Base-by-base conservation (phyloP, 1,284 basidiomycete genomes). In the Leccinum insigne region DNA sequence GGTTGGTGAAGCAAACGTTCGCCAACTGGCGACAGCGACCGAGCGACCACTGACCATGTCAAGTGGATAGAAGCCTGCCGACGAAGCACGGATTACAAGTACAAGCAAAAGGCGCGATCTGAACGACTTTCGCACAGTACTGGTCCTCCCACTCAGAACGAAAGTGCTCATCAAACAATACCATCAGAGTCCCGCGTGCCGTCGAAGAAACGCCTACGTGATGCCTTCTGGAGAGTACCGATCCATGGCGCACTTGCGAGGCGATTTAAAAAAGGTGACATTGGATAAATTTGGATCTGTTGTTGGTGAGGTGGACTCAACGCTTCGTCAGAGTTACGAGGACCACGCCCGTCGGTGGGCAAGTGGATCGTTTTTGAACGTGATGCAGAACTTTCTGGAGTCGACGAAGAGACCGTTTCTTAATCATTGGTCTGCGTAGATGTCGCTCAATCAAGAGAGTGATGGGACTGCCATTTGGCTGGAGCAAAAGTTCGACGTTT, bases 401-500 rank as follows among this genome's bases (percentile, higher is more conserved):
- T 74, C 70, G 10, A 67, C 70, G 10, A 67, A n/a, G 64, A 71
- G 40, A 71, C 70, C 64, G 63, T 65, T 69, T 67, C 73, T 71
- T 40, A 71, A 72, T 8, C 71, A 79, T 29, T 91, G 88, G 87
- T 79, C 80, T 26, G 72, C 68, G 23, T 92, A 90, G 91, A 70
- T 92, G 18, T 90, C 90, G 2, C 79, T 86, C 71, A 92, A 92
- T 71, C 83, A 85, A 3, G 86, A 86, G 63, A 86, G 81, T 68
- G 91, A 92, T 70, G 84, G 83, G 11, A 92, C 90, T 6, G 90
- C 90, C 3, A 90, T 91, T 54, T 92, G 90, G 91, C 70, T 92
- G 58, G 86, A 91, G 71, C 82, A 81, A 68, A 92, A 92, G 75
- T 91, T 92, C 68, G 81, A 87, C 66, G 81, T 91, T 16, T 87